Conservation (phyloP, 768 basidiomycete genomes). For the Nevesoporus exiguus region DNA sequence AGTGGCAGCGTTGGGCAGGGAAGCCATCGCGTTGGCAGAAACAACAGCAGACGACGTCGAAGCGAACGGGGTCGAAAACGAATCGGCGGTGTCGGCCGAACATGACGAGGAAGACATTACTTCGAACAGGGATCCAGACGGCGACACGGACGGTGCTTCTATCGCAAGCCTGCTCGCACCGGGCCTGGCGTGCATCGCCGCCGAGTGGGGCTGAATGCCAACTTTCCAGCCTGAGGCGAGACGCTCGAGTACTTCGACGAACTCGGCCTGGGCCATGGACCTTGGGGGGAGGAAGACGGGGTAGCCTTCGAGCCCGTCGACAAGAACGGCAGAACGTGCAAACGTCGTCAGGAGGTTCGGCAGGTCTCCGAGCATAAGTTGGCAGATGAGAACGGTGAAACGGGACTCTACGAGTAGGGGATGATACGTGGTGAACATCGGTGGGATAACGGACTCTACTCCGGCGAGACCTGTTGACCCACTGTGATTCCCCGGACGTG, state of each 20-base stretch:
- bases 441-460: conserved; percentile 35
- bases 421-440: conserved; percentile 86
- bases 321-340: conserved; percentile 58
- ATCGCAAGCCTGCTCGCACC: conserved; percentile 45
- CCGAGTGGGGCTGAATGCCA: conserved; percentile 59
- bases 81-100: conserved; percentile 22
- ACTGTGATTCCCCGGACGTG: conserved; percentile 57
- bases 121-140: conserved; percentile 22
- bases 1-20: conserved; percentile 19
- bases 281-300: conserved; percentile 85
- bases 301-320: conserved; percentile 84
- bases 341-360: conserved; percentile 59
- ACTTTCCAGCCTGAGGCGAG: conserved; percentile 73
- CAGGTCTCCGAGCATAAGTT: conserved; percentile 78
- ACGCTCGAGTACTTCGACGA: conserved; percentile 79
- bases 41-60: conserved; percentile 23
- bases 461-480: conserved; percentile 37
- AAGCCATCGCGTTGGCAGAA: conserved; percentile 6
- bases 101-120: conserved; percentile 21
- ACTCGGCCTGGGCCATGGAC: conserved; percentile 89
- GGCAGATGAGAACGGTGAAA: conserved; percentile 72
- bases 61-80: conserved; percentile 10
- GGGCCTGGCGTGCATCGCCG: conserved; percentile 28
- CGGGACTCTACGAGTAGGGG: conserved; percentile 86
- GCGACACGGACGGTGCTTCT: conserved; percentile 28